Evolutionary conservation across 2,329 filamentous ascomycete genomes (phyloP), one percentile per base, ranked within the genome.

Genomic region (Amauroascus niger): DNA sequence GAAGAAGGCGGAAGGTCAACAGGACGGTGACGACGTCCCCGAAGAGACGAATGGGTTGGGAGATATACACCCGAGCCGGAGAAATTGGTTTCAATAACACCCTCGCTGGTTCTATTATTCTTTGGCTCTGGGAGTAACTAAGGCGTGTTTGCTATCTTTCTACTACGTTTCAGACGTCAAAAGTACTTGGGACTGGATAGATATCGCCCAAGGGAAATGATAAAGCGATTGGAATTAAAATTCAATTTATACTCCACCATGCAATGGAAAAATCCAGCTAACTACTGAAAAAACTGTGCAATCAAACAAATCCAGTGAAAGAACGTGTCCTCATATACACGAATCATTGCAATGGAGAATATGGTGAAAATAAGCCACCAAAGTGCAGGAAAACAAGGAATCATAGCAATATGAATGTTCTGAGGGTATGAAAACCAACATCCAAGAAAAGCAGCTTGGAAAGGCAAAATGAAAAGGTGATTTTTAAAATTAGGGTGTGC

Each of bases 1-100:
- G 59, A 65, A 66, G 43, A 55, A 60, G 47, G 63, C 69, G 56
- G 63, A 64, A 53, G 57, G 58, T 54, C 59, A 55, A 46, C 63
- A 58, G 45, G 59, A 60, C 59, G 59, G 61, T 46, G 61, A 24
- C 40, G 52, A 52, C 18, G 55, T 51, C 22, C 37, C 49, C 14
- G 26, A 47, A 9, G 52, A 40, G 26, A 40, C 48, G 14, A 43
- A 35, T 48, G 45, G 28, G 13, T 40, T 35, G 24, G 53, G 30
- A 8, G 49, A 55, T 40, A 51, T 57, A 41, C 56, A 57, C 45
- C 56, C 56, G 30, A 57, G 53, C 33, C 44, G 56, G 26, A 55
- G 56, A 47, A 14, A 13, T 30, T 46, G 55, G 28, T 41, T 57
- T n/a, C 48, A 48, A 44, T 52, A 45, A 48, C 9, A 11, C 18